Evolutionary conservation across 805 yeast species (phyloP).

Genomic region (Zygotorulaspora chibaensis): DNA sequence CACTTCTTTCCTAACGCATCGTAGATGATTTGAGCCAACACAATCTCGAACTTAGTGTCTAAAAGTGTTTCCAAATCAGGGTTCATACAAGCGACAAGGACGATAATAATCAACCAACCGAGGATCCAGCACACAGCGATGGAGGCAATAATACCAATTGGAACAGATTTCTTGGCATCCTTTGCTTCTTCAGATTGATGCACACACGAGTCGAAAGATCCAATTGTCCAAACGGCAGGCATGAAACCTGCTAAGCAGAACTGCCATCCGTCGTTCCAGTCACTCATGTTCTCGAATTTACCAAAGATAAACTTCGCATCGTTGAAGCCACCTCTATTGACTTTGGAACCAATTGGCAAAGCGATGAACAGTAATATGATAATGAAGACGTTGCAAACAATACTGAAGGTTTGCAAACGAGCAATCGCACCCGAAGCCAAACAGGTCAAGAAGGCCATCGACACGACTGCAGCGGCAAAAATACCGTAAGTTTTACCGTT

Average conservation of each 20-base stretch:
- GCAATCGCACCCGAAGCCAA: slow-evolving; percentile 55
- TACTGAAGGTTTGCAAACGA: slow-evolving; percentile 55
- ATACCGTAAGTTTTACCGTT: slow-evolving; percentile 57
- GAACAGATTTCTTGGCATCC: slow-evolving; percentile 55
- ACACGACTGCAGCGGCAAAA: slow-evolving; percentile 54
- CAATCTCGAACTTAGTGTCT: slow-evolving; percentile 47
- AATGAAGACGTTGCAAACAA: slow-evolving; percentile 48
- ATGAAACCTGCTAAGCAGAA: slow-evolving; percentile 47
- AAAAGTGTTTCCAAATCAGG: slow-evolving; percentile 42
- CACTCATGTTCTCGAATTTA: slow-evolving; percentile 44
- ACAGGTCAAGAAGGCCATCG: slow-evolving; percentile 51
- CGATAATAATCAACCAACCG: slow-evolving; percentile 54
- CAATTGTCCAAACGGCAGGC: slow-evolving; percentile 74
- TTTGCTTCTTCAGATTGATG: slow-evolving; percentile 71
- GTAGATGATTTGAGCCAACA: slow-evolving; percentile 60
- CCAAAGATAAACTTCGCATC: slow-evolving; percentile 54
- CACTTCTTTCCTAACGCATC: slow-evolving; percentile 60
- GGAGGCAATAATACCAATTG: slow-evolving; percentile 59
- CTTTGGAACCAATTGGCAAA: slow-evolving; percentile 54
- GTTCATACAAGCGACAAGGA: slow-evolving; percentile 51
- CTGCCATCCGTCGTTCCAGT: slow-evolving; percentile 61
- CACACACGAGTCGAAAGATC: slow-evolving; percentile 67
- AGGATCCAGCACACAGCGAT: slow-evolving; percentile 53
- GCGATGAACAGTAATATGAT: slow-evolving; percentile 57
- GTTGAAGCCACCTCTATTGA: slow-evolving; percentile 39